Evolutionary conservation across 2,329 filamentous ascomycete genomes (phyloP).

Genomic region (Furcasterigmium sp.): DNA sequence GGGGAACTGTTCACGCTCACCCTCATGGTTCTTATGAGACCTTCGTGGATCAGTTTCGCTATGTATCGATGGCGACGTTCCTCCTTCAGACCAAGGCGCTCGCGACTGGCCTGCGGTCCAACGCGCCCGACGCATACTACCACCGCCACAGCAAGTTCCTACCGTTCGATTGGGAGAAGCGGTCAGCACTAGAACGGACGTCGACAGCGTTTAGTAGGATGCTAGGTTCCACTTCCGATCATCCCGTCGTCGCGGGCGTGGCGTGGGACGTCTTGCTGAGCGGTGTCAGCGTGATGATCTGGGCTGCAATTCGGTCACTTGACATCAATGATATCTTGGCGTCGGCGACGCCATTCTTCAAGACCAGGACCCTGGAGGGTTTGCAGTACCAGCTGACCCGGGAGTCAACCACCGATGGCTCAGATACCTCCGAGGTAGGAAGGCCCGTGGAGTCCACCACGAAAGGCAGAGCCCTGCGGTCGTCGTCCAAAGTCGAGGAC

Average conservation of each 20-base stretch:
- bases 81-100: conserved; percentile 40
- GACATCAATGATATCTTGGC: conserved; percentile 44
- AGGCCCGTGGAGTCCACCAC: no score
- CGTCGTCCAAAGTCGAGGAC: not conserved
- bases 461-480: conserved; percentile 4
- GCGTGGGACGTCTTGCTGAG: conserved; percentile 56
- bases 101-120: conserved; percentile 35
- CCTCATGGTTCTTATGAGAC: conserved; percentile 31
- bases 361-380: conserved; percentile 3
- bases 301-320: conserved; percentile 49
- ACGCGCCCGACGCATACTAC: conserved; percentile 39
- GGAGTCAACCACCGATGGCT: not conserved
- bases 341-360: conserved; percentile 25
- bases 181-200: conserved; percentile 36
- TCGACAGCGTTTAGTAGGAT: conserved; percentile 39
- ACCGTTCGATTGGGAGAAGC: conserved; percentile 39
- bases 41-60: conserved; percentile 40
- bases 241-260: conserved; percentile 52
- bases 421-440: not conserved
- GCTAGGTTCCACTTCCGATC: conserved; percentile 45
- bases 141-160: conserved; percentile 43
- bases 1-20: conserved; percentile 38
- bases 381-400: not conserved
- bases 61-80: conserved; percentile 36
- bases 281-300: conserved; percentile 45